phyloP scores from a whole-genome alignment of 225 moss, liverwort and hornwort species.

The Pseudoscleropodium purum region DNA sequence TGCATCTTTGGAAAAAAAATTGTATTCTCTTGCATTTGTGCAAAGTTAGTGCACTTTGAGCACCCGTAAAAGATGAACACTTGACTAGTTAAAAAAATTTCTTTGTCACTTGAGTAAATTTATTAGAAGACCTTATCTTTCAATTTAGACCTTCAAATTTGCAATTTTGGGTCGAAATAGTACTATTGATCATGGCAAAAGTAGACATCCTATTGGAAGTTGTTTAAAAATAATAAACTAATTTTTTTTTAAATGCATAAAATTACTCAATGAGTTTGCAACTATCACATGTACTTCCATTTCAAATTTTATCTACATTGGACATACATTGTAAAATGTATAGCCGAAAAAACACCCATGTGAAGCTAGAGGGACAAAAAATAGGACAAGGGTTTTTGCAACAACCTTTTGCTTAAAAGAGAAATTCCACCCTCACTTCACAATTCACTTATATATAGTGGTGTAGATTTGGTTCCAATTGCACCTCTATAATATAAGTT shows the following conservation, averaged over 20 bases:
- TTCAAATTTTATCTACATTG: neutral
- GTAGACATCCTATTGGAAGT: neutral
- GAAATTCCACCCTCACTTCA: rapidly evolving
- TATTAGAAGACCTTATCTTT: neutral
- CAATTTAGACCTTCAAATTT: neutral
- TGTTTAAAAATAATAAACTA: neutral
- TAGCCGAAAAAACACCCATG: rapidly evolving
- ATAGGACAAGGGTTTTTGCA: neutral
- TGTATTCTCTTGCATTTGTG: too few relatives aligned
- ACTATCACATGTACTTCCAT: neutral
- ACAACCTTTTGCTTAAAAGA: neutral
- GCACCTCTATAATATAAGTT: neutral
- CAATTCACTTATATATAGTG: neutral
- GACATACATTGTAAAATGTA: rapidly evolving
- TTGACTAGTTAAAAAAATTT: neutral
- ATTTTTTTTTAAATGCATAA: too few relatives aligned
- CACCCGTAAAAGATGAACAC: too few relatives aligned
- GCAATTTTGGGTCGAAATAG: rapidly evolving
- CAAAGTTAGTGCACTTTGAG: too few relatives aligned
- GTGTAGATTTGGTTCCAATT: neutral
- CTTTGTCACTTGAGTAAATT: rapidly evolving
- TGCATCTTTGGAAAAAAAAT: too few relatives aligned
- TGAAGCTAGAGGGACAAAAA: neutral
- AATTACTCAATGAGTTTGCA: neutral
- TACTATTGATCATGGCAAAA: neutral